Percentiles rank a stretch among this genome's conserved stretches.
phyloP scores from a whole-genome alignment of 108 stramenopile genomes.

The Stephanodiscus triporus region DNA sequence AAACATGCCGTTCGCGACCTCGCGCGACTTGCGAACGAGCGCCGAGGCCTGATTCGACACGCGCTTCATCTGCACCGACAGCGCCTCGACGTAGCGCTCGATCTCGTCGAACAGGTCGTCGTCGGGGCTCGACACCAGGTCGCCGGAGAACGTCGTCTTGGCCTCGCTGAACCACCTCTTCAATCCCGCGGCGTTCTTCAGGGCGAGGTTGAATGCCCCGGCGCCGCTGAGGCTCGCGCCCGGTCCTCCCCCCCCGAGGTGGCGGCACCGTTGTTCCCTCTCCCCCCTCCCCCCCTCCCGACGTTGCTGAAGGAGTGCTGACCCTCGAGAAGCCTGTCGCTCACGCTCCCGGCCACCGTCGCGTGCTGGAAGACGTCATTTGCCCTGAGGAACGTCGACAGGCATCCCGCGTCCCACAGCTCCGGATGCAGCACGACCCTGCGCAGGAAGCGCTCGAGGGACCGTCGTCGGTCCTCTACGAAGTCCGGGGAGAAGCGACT shows the following conservation, averaged over 20 bases:
- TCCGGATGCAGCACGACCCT: conserved; percentile 92
- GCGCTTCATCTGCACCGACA: conserved; percentile 91
- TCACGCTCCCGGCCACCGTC: conserved; percentile 33
- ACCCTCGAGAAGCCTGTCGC: neutral
- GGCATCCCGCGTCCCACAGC: conserved; percentile 71
- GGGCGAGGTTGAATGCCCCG: conserved; percentile 41
- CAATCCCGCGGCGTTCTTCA: conserved; percentile 73
- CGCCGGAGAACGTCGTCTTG: conserved; percentile 80
- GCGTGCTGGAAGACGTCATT: conserved; percentile 88
- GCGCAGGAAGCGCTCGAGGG: conserved; percentile 88
- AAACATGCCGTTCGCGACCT: conserved; percentile 92
- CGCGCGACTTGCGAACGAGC: conserved; percentile 92
- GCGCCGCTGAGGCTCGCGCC: conserved; percentile 9
- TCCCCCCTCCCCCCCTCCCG: neutral
- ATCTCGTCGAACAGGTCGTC: conserved; percentile 95
- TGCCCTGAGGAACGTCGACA: conserved; percentile 91
- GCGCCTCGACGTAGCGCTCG: conserved; percentile 85
- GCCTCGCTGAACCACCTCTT: conserved; percentile 91
- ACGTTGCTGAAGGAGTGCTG: neutral
- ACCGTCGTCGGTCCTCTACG: conserved; percentile 82
- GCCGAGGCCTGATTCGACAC: conserved; percentile 89
- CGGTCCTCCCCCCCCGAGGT: neutral
- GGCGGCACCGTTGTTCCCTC: neutral
- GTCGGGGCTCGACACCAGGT: conserved; percentile 82
- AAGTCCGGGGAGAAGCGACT: conserved; percentile 89